A percentile compares a stretch with the other conserved stretches of the same genome.
phyloP scores from a whole-genome alignment of 2,329 filamentous ascomycete genomes.

The Huntiella bhutanensis region DNA sequence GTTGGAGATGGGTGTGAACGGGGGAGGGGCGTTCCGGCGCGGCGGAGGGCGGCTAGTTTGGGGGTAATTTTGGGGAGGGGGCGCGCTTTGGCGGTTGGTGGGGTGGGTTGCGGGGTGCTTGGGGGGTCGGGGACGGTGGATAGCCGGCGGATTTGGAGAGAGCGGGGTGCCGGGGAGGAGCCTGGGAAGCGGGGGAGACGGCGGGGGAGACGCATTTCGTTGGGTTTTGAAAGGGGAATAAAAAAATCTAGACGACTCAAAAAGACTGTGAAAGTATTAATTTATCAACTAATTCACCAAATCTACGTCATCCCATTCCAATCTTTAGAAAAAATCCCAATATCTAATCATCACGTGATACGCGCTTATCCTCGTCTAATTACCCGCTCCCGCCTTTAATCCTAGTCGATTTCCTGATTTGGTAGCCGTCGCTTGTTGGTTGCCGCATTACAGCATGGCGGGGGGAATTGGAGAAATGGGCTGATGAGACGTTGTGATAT shows the following conservation, averaged over 20 bases:
- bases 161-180: neutral
- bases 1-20: neutral
- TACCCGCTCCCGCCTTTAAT: neutral
- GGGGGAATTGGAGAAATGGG: too few species aligned
- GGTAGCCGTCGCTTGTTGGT: neutral
- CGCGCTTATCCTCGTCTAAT: slow-evolving; percentile 5
- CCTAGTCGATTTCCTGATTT: neutral
- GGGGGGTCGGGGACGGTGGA: neutral
- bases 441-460: too few species aligned
- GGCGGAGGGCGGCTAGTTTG: slow-evolving; percentile 8
- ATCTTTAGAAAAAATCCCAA: too few species aligned
- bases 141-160: neutral
- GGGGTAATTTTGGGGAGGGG: neutral
- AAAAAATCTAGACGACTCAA: neutral
- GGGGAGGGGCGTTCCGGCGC: slow-evolving; percentile 4
- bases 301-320: too few species aligned
- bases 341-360: slow-evolving; percentile 10
- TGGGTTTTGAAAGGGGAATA: neutral
- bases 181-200: neutral
- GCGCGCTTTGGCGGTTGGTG: neutral
- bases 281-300: too few species aligned
- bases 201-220: neutral
- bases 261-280: neutral
- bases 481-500: too few species aligned
- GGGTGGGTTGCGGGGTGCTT: neutral